Evolutionary conservation across 2,329 filamentous ascomycete species (phyloP).

Genomic region (Epichloe hybrida): DNA sequence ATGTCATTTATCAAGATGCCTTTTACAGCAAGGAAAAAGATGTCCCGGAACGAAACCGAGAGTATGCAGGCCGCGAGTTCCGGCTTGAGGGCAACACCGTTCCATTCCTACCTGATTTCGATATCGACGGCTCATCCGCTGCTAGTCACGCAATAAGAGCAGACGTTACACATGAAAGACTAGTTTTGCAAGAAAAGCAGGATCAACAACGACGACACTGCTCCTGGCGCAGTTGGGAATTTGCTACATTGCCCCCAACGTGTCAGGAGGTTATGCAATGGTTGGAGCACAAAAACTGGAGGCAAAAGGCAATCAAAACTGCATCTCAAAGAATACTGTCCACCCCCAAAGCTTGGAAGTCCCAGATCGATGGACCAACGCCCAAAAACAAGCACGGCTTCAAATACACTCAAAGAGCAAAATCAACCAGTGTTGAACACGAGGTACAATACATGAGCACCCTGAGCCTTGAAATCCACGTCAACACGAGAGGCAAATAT

Average conservation of each 20-base stretch:
- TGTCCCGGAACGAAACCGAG: conserved; percentile 60
- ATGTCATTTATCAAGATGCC: conserved; percentile 69
- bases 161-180: conserved; percentile 33
- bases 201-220: conserved; percentile 37
- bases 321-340: conserved; percentile 11
- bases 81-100: conserved; percentile 60
- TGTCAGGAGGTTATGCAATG: conserved; percentile 56
- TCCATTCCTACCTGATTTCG: conserved; percentile 69
- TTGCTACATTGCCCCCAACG: conserved; percentile 56
- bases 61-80: conserved; percentile 84
- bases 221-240: conserved; percentile 55
- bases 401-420: conserved; percentile 69
- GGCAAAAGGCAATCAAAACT: conserved; percentile 10
- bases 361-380: conserved; percentile 81
- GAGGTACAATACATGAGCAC: conserved; percentile 91
- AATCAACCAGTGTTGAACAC: conserved; percentile 64
- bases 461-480: conserved; percentile 87
- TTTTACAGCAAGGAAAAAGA: conserved; percentile 77
- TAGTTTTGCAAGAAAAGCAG: conserved; percentile 35
- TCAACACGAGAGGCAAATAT: conserved; percentile 70
- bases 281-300: conserved; percentile 31
- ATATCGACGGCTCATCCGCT: conserved; percentile 41
- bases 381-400: conserved; percentile 71
- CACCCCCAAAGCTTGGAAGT: conserved; percentile 35
- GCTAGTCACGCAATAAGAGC: conserved; percentile 42